Evolutionary conservation across 2,329 filamentous ascomycete species (phyloP).

Genomic region (Fusarium phyllophilum): DNA sequence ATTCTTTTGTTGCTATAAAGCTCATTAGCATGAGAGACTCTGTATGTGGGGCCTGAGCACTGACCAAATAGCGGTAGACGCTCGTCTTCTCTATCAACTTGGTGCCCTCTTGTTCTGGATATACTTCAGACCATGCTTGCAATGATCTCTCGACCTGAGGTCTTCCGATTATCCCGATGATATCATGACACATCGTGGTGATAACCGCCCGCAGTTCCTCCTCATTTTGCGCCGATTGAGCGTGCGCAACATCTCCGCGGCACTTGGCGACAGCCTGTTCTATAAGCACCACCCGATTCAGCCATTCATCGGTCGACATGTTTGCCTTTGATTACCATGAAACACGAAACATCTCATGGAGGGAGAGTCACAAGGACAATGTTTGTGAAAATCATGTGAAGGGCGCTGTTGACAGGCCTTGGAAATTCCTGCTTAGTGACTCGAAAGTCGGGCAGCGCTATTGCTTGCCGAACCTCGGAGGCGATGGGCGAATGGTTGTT

Average conservation of each 20-base stretch:
- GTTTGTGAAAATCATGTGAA: background rate
- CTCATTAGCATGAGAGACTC: background rate
- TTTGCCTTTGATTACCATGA: background rate
- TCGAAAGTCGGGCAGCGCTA: background rate
- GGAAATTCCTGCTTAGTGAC: background rate
- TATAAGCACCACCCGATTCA: background rate
- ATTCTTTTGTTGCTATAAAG: background rate
- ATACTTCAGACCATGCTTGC: background rate
- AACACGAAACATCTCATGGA: background rate
- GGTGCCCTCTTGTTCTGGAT: background rate
- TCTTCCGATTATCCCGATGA: background rate
- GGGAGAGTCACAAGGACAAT: background rate
- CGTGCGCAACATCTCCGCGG: background rate
- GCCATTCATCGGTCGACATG: background rate
- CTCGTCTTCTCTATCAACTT: background rate
- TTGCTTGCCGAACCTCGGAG: background rate
- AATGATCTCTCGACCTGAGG: background rate
- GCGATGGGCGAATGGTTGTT: background rate
- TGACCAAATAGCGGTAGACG: background rate
- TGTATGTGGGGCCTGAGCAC: background rate
- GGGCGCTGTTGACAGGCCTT: background rate
- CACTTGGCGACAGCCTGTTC: background rate
- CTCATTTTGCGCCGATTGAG: background rate
- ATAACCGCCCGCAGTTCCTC: background rate
- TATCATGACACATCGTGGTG: background rate